These are phyloP conservation scores for Beauveria sp. DNA, from an alignment of 2,329 filamentous ascomycete genomes.

Conservation along the genomic window DNA sequence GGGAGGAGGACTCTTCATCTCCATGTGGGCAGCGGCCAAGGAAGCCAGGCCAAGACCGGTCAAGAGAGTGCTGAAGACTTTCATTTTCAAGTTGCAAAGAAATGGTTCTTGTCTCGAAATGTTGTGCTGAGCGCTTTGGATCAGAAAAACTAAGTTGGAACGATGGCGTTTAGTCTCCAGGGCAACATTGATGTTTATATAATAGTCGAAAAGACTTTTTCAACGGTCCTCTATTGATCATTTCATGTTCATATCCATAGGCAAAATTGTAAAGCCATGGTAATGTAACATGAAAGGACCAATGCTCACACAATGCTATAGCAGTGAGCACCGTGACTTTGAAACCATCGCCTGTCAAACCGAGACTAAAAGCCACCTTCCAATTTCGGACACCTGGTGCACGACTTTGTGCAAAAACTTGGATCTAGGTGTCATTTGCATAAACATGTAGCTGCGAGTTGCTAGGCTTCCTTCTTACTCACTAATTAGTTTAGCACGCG, in stretches of 20 bases:
- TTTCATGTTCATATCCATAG: not conserved
- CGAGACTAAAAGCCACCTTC: slow-evolving; percentile 5
- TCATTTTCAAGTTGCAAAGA: not conserved
- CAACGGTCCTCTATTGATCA: too few relatives aligned
- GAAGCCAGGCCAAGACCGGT: slow-evolving; percentile 1
- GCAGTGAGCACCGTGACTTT: not conserved
- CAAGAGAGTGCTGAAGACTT: not conserved
- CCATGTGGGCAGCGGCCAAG: slow-evolving; percentile 21
- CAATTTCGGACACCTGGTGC: not conserved
- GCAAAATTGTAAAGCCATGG: not conserved
- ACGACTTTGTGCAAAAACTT: not conserved
- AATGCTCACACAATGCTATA: not conserved
- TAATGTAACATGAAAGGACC: slow-evolving; percentile 1
- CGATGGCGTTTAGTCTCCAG: too few relatives aligned
- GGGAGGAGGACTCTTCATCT: slow-evolving; percentile 22
- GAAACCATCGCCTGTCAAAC: not conserved
- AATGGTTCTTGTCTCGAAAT: not conserved
- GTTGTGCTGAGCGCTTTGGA: not conserved
- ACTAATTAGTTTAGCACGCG: not conserved
- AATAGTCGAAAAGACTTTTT: not conserved
- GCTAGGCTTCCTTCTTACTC: not conserved
- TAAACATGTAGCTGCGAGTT: not conserved
- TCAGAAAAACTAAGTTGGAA: not conserved
- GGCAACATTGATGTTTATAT: not conserved
- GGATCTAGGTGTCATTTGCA: not conserved